phyloP scores from a whole-genome alignment of 352 stramenopile genomes.

The Globisporangium ultimum region DNA sequence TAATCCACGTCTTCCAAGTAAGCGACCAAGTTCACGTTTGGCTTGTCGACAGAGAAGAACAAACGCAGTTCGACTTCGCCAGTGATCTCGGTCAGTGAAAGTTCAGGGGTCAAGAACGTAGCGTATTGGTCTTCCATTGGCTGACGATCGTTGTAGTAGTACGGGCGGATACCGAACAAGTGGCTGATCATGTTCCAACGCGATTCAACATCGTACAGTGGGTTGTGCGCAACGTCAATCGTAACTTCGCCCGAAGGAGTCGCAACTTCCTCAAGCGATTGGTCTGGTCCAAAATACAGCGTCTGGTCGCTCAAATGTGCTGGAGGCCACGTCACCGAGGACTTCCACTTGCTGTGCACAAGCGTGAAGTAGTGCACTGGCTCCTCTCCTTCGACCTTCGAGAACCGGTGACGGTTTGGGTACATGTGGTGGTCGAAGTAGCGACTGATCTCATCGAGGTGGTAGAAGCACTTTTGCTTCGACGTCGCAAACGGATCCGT shows the following conservation, averaged over 20 bases:
- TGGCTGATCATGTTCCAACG: conserved; percentile 74
- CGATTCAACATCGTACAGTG: conserved; percentile 46
- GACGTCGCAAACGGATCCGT: conserved; percentile 69
- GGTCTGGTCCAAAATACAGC: conserved; percentile 53
- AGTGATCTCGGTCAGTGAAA: conserved; percentile 63
- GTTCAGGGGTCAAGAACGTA: conserved; percentile 59
- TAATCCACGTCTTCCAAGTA: conserved; percentile 81
- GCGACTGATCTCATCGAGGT: conserved; percentile 78
- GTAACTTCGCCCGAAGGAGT: conserved; percentile 27
- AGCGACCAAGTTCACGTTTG: conserved; percentile 61
- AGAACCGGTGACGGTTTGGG: conserved; percentile 48
- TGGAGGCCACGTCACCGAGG: conserved; percentile 56
- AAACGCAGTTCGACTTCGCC: conserved; percentile 68
- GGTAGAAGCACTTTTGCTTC: conserved; percentile 85
- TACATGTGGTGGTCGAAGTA: conserved; percentile 86
- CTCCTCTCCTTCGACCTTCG: conserved; percentile 60
- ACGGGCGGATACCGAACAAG: conserved; percentile 66
- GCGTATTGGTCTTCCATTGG: conserved; percentile 42
- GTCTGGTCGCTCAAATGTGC: conserved; percentile 43
- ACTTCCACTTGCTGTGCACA: conserved; percentile 76
- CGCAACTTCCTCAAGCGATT: conserved; percentile 48
- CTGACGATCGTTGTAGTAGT: conserved; percentile 77
- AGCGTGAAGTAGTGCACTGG: conserved; percentile 82
- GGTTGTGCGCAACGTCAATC: conserved; percentile 37
- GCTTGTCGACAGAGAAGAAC: conserved; percentile 77